Base-by-base conservation (phyloP, 129 eudicot genomes). In the Helichrysum umbraculigerum region DNA sequence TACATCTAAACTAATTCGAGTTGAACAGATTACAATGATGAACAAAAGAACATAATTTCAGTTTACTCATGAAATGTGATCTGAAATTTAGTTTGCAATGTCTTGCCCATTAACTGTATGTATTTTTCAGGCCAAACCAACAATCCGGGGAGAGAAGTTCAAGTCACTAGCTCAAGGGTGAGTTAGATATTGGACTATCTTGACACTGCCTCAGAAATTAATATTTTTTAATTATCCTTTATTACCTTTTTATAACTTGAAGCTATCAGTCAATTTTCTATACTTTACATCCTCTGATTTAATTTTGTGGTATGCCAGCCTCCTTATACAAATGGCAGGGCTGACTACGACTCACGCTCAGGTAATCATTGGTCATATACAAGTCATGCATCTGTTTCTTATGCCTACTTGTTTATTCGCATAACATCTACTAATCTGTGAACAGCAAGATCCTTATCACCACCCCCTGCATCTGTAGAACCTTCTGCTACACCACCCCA, bases 391-490 rank as follows among this genome's bases (percentile, higher is more conserved):
- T 78, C 41, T 68, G 20, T 77, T 56, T 10, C n/a, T 34, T 35
- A 3, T 61, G 39, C 17, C 59, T 52, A 56, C 3, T 17, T 77
- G 50, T 57, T 78, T 61, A 61, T 30, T 78, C 7, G 77, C 57
- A 61, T 78, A 52, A 47, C 41, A 4, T 44, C 20, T 84, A 17
- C 62, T 14, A 39, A 37, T 73, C 65, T 72, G 52, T 54, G 51
- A 86, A 73, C 92, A 94, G 97, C 78, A 76, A 87, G 96, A 84
- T 83, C 97, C 83, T 77, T 82, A 76, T 89, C 99, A 54, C 92
- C 99, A 54, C 89, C 94, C 50, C 89, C 96, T 76, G 87, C 86
- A 50, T 60, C 93, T 58, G 87, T 78, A 71, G 96, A 88, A 70
- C 88, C 95, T 5, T 79, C 96, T 77, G 85, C 50, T 85, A 83